These are phyloP conservation scores for Collybiopsis luxurians DNA, from an alignment of 768 basidiomycete species.

Conservation along the genomic window DNA sequence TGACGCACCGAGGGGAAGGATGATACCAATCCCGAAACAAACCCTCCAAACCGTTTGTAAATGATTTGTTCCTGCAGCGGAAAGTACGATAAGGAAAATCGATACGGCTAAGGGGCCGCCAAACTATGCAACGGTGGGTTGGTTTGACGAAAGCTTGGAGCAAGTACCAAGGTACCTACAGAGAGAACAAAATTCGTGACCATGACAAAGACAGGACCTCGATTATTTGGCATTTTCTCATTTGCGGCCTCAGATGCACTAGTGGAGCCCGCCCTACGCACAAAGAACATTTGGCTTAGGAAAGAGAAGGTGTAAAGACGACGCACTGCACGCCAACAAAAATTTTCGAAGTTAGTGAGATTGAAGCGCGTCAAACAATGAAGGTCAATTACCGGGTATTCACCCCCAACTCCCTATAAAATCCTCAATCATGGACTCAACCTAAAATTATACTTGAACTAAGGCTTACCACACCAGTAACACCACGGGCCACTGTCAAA, in stretches of 20 bases:
- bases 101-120: conserved; percentile 66
- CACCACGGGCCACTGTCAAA: conserved; percentile 66
- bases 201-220: conserved; percentile 74
- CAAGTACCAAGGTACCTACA: conserved; percentile 34
- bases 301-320: conserved; percentile 11
- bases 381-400: conserved; percentile 58
- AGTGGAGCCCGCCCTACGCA: conserved; percentile 37
- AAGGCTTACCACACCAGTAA: conserved; percentile 57
- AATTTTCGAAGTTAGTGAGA: too few relatives aligned
- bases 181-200: conserved; percentile 71
- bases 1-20: conserved; percentile 45
- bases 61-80: conserved; percentile 61
- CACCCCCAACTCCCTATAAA: conserved; percentile 75
- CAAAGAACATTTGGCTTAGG: conserved; percentile 12
- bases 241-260: conserved; percentile 61
- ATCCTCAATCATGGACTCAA: too few relatives aligned
- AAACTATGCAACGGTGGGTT: too few relatives aligned
- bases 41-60: conserved; percentile 67
- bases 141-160: too few relatives aligned
- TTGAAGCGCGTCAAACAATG: conserved; percentile 67
- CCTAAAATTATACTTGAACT: neutral
- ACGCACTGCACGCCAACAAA: too few relatives aligned
- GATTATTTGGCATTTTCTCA: conserved; percentile 55
- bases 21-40: conserved; percentile 61
- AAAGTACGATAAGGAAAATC: conserved; percentile 66